phyloP scores from a whole-genome alignment of 139 green algal genomes.

The Chlorella sp. region DNA sequence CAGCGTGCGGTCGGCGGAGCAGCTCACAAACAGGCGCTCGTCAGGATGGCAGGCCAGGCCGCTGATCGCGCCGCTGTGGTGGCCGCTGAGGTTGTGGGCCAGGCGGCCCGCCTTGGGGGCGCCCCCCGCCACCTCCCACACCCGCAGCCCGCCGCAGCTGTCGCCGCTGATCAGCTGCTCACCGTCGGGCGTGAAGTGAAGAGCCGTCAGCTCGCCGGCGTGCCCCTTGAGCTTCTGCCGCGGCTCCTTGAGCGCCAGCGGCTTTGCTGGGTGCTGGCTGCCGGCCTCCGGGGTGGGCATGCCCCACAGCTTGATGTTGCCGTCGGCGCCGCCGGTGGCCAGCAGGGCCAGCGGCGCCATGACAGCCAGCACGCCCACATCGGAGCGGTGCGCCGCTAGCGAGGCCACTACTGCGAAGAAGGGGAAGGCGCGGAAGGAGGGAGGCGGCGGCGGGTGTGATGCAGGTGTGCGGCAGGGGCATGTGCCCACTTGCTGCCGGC shows the following conservation, averaged over 20 bases:
- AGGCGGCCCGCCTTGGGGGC: background rate
- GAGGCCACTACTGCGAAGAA: constrained; percentile 9
- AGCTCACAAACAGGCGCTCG: constrained; percentile 27
- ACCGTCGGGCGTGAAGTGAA: constrained; percentile 22
- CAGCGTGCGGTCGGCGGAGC: constrained; percentile 23
- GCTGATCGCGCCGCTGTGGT: background rate
- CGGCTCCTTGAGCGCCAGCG: background rate
- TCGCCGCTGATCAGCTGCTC: constrained; percentile 31
- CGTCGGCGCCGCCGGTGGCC: constrained; percentile 23
- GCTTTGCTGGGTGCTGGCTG: background rate
- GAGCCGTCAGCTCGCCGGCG: background rate
- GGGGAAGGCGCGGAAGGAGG: background rate
- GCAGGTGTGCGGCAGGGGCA: background rate
- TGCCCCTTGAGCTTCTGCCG: constrained; percentile 22
- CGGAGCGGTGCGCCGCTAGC: background rate
- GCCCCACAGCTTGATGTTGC: constrained; percentile 27
- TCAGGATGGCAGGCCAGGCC: constrained; percentile 26
- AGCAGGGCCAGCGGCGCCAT: background rate
- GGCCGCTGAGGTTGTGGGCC: constrained; percentile 8
- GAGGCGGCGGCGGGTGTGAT: too few species aligned
- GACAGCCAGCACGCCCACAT: background rate
- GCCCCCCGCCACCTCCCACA: constrained; percentile 18
- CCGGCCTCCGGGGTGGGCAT: background rate
- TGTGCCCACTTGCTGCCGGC: background rate
- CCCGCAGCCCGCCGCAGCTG: constrained; percentile 4